Base-by-base conservation (phyloP, 2,329 filamentous ascomycete species). In the Fusarium napiforme region DNA sequence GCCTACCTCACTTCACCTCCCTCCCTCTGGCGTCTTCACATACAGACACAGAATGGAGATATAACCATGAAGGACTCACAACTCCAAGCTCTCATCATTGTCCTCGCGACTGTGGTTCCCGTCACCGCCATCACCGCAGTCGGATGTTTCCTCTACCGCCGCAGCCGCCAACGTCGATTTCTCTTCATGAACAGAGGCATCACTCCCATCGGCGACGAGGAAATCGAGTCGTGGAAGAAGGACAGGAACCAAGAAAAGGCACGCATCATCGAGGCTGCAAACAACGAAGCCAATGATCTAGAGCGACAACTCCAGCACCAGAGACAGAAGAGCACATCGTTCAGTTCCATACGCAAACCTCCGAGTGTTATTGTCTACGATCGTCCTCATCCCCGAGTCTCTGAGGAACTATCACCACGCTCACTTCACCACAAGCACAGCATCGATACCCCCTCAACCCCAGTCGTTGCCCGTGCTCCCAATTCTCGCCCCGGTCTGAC, bases 211-310 rank as follows among this genome's bases (percentile, higher is more conserved):
- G 86, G 88, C 70, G 90, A 92, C 74, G 89, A 91, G 67, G 90
- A 92, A 78, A 92, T 92, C 66, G 88, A 88, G 73, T 90, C 88
- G 8, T 92, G 90, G 90, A 90, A 88, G 76, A 81, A 82, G 34
- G 82, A 81, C 60, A 79, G 77, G 58, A 57, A 56, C 55, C 73
- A 78, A 45, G 78, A 82, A 73, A 81, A 83, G 77, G 73, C 75
- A 18, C 81, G 60, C n/a, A 66, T 77, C 43, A 67, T 72, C 37
- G 72, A 77, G 59, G 65, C 64, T 34, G 32, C 59, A 30, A 70
- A 70, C 52, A 58, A 30, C 28, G 49, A 59, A 45, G 45, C 39
- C 53, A 47, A 71, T 30, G 50, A 62, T 18, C 34, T 69, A 18
- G 64, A 75, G 32, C 23, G 64, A 49, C 56, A 74, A 40, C 50